Conservation (phyloP, 805 yeast genomes). For the Zygosaccharomyces rouxii region DNA sequence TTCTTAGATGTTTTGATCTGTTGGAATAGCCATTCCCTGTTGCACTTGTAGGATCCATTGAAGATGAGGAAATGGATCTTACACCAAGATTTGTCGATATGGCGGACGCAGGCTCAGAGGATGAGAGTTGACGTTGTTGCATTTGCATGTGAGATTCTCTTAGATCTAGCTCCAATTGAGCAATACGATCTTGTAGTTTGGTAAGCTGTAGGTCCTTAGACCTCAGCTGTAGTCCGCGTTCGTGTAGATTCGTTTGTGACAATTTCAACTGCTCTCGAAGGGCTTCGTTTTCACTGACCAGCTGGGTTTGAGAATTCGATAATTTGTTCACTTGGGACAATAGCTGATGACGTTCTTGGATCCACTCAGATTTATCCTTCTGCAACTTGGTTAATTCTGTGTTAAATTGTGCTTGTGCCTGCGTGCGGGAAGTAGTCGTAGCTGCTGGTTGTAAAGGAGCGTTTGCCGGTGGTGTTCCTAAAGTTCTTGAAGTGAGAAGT, state of each 20-base stretch:
- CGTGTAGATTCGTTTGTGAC: conserved; percentile 19
- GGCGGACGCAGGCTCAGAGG: conserved; percentile 14
- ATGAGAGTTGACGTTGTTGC: conserved; percentile 11
- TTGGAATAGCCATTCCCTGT: not conserved
- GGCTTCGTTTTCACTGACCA: conserved; percentile 46
- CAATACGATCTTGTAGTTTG: conserved; percentile 22
- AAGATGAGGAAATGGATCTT: conserved; percentile 18
- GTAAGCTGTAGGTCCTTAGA: conserved; percentile 23
- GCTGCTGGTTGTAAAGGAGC: not conserved
- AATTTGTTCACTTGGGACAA: conserved; percentile 29
- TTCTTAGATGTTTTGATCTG: conserved; percentile 11
- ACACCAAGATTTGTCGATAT: conserved; percentile 19
- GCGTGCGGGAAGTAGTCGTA: conserved; percentile 11
- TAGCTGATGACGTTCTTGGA: conserved; percentile 32
- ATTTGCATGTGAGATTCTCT: conserved; percentile 7
- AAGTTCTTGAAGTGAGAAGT: conserved; percentile 24
- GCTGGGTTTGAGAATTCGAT: conserved; percentile 36
- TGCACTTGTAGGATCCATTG: conserved; percentile 15
- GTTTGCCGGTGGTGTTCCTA: conserved; percentile 14
- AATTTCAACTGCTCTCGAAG: conserved; percentile 32
- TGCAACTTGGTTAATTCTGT: conserved; percentile 42
- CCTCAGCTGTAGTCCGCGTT: conserved; percentile 21
- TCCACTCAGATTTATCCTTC: conserved; percentile 44
- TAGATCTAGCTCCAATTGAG: conserved; percentile 12
- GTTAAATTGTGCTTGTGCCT: not conserved